These are phyloP conservation scores for Papiliotrema laurentii DNA, from an alignment of 1,284 basidiomycete genomes.

Conservation along the genomic window DNA sequence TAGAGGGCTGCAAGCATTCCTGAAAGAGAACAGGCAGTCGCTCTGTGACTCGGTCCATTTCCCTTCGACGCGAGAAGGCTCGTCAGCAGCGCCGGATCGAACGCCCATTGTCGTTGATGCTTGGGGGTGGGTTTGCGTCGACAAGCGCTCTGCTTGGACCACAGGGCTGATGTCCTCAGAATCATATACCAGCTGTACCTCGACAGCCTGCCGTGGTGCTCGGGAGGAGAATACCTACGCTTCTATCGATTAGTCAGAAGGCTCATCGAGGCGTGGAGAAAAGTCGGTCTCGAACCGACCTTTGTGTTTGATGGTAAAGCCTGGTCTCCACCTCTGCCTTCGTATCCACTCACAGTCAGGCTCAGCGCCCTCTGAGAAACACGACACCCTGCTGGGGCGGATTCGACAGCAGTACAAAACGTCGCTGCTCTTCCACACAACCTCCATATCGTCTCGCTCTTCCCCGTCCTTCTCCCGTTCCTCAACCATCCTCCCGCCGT, in stretches of 20 bases:
- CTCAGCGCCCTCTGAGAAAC: slow-evolving; percentile 67
- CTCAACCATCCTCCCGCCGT: slow-evolving; percentile 63
- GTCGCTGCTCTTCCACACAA: slow-evolving; percentile 75
- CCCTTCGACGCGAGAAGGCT: slow-evolving; percentile 13
- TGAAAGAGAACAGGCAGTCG: slow-evolving; percentile 64
- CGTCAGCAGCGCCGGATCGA: slow-evolving; percentile 10
- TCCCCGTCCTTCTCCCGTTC: slow-evolving; percentile 65
- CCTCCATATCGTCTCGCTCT: slow-evolving; percentile 65
- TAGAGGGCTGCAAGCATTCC: slow-evolving; percentile 70
- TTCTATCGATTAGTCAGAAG: slow-evolving; percentile 56
- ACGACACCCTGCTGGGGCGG: slow-evolving; percentile 63
- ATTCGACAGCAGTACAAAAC: slow-evolving; percentile 58
- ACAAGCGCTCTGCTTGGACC: not conserved
- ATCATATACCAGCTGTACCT: slow-evolving; percentile 71
- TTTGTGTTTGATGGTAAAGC: slow-evolving; percentile 86
- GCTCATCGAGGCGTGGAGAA: slow-evolving; percentile 65
- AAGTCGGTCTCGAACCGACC: slow-evolving; percentile 65
- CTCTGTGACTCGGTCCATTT: slow-evolving; percentile 57
- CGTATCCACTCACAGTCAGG: slow-evolving; percentile 54
- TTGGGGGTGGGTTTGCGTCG: slow-evolving; percentile 68
- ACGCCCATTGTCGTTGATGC: slow-evolving; percentile 68
- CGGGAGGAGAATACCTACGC: slow-evolving; percentile 72
- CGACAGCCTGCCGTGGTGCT: slow-evolving; percentile 69
- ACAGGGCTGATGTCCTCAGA: slow-evolving; percentile 47
- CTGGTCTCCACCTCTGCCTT: not conserved